A percentile compares a stretch with the other conserved stretches of the same genome.
phyloP scores from a whole-genome alignment of 139 green algal species.

The Yamagishiella unicocca region DNA sequence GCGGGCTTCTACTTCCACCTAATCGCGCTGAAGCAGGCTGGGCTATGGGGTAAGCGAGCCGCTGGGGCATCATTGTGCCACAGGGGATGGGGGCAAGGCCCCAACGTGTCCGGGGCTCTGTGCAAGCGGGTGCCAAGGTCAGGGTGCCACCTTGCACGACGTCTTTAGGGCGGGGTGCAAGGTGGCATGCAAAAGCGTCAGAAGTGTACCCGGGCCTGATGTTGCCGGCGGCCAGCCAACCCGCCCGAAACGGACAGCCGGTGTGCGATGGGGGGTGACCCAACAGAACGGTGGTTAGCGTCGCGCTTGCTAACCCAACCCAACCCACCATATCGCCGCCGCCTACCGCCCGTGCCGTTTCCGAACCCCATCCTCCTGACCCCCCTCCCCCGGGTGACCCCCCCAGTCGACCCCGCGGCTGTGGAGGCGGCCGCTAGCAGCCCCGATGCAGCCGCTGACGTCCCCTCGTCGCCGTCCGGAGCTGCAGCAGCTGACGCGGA shows the following conservation, averaged over 20 bases:
- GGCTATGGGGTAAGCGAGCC: conserved; percentile 70
- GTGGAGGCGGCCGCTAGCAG: neutral
- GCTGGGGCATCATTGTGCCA: too few species aligned
- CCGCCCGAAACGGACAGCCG: too few species aligned
- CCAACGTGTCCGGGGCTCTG: too few species aligned
- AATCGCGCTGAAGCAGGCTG: conserved; percentile 67
- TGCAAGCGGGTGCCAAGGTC: too few species aligned
- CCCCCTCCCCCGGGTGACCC: neutral
- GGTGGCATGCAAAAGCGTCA: too few species aligned
- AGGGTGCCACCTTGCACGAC: neutral
- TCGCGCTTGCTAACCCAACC: neutral
- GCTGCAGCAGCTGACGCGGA: neutral
- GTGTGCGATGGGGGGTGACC: too few species aligned
- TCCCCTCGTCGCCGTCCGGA: neutral
- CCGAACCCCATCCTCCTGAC: neutral
- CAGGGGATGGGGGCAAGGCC: too few species aligned
- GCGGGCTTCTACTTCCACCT: conserved; percentile 75
- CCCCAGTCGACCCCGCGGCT: neutral
- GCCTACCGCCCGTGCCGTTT: neutral
- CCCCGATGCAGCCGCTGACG: neutral
- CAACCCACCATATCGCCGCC: neutral
- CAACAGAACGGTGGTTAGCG: too few species aligned
- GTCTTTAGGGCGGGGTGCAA: too few species aligned
- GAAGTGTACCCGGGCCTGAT: too few species aligned
- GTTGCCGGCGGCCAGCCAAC: too few species aligned